Evolutionary conservation across 495 filamentous ascomycete species (phyloP), one percentile per base, ranked within the genome.

Genomic region (Xylaria telfairii): DNA sequence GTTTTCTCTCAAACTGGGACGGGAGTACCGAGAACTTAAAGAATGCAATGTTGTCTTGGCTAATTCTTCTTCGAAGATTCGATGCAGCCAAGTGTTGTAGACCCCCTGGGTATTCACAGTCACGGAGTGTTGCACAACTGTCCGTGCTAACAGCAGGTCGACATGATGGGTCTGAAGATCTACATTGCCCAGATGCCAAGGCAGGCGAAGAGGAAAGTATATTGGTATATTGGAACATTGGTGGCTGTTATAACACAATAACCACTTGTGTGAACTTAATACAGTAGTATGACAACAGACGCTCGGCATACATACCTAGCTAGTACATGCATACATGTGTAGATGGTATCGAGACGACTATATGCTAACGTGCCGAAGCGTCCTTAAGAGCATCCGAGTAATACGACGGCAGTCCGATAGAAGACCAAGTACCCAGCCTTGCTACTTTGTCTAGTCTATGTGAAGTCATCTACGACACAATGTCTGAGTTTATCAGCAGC

Each of bases 101-200:
- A 24, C 12, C 65, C 65, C 65, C 32, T 60, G 53, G 53, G 24
- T 68, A 46, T 68, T 44, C 39, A 46, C 44, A 49, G 15, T 49
- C 44, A 61, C 19, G 67, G 56, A 69, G 67, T 54, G 67, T 69
- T 69, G 67, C 67, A 69, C 67, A 30, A 32, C 67, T 41, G 67
- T n/a, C 19, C 3, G 21, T 47, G 21, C 67, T 44, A 37, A 53
- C 28, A 63, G 30, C 12, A 69, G 44, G 51, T 46, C 47, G 13
- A 69, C 42, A 39, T 28, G 49, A 68, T 63, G 60, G 68, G 64
- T 47, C 68, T 69, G 46, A 63, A 72, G 74, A 76, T 77, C 74
- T 76, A 72, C 64, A 67, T 69, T 74, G 70, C 76, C 74, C 72
- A 67, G 63, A 68, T 71, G 76, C 76, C 76, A 78, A 78, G 76